phyloP scores from a whole-genome alignment of 75 land plant genomes.

The Azolla pinnata region DNA sequence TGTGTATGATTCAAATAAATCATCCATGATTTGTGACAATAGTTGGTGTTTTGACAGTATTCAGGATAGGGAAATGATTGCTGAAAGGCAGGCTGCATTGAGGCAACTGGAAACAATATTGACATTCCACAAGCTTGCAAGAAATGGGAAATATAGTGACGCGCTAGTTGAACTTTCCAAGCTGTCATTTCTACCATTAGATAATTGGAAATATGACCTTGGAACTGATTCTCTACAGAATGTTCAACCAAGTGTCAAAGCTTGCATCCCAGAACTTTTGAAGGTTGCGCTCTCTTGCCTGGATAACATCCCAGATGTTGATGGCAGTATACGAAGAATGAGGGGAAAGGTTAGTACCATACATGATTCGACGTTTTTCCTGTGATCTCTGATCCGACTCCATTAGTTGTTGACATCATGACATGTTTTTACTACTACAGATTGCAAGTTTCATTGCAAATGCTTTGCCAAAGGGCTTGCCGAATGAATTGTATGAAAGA shows the following conservation, averaged over 20 bases:
- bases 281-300: slow-evolving; percentile 63
- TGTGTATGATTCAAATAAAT: too few species aligned
- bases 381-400: not conserved
- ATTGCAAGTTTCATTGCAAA: slow-evolving; percentile 80
- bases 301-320: slow-evolving; percentile 67
- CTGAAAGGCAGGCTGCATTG: slow-evolving; percentile 57
- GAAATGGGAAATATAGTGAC: slow-evolving; percentile 51
- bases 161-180: slow-evolving; percentile 58
- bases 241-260: slow-evolving; percentile 62
- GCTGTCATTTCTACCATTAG: slow-evolving; percentile 72
- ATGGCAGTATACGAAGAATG: slow-evolving; percentile 73
- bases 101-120: slow-evolving; percentile 78
- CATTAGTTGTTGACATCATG: not conserved
- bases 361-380: not conserved
- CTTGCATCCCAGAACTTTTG: slow-evolving; percentile 84
- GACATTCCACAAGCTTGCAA: slow-evolving; percentile 43
- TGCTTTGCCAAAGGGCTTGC: slow-evolving; percentile 57
- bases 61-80: slow-evolving; percentile 51
- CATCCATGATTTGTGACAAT: too few species aligned
- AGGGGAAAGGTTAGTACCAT: slow-evolving; percentile 50
- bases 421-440: slow-evolving; percentile 31
- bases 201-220: slow-evolving; percentile 50
- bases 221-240: slow-evolving; percentile 46
- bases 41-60: slow-evolving; percentile 39
- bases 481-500: slow-evolving; percentile 76